Conservation (phyloP, 192 early-diverging fungal genomes). For the Gryganskiella cystojenkinii region DNA sequence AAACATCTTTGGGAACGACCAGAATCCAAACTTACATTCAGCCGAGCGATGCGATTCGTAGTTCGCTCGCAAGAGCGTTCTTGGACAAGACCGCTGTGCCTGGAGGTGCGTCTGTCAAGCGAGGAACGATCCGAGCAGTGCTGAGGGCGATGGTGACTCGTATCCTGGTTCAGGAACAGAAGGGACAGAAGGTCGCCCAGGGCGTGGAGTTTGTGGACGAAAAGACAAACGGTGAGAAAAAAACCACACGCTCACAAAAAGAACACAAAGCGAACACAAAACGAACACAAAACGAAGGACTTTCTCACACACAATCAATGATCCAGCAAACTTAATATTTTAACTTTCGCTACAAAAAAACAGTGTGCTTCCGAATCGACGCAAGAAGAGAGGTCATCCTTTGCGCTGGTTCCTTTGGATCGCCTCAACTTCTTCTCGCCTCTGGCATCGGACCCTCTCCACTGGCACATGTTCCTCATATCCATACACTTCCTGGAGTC, state of each 20-base stretch:
- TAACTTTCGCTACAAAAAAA: slow-evolving; percentile 11
- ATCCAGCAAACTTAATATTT: background rate
- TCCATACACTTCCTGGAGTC: slow-evolving; percentile 50
- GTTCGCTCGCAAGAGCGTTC: slow-evolving; percentile 42
- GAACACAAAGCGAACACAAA: no score
- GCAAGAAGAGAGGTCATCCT: slow-evolving; percentile 50
- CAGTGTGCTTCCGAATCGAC: slow-evolving; percentile 17
- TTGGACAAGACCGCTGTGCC: slow-evolving; percentile 21
- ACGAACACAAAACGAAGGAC: no score
- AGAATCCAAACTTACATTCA: slow-evolving; percentile 36
- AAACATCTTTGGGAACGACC: slow-evolving; percentile 33
- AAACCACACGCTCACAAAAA: background rate
- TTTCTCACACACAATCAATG: background rate
- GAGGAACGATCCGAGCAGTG: slow-evolving; percentile 37
- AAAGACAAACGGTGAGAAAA: slow-evolving; percentile 6
- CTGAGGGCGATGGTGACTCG: slow-evolving; percentile 12
- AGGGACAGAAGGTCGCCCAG: slow-evolving; percentile 28
- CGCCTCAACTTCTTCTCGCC: slow-evolving; percentile 47
- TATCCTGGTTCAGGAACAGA: slow-evolving; percentile 13
- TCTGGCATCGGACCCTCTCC: slow-evolving; percentile 52
- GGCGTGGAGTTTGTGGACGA: slow-evolving; percentile 45
- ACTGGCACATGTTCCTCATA: slow-evolving; percentile 22
- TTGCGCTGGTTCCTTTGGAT: slow-evolving; percentile 53
- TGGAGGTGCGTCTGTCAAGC: slow-evolving; percentile 7
- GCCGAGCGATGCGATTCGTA: slow-evolving; percentile 35